phyloP scores from a whole-genome alignment of 495 filamentous ascomycete species.

The Sphaerosporella brunnea region DNA sequence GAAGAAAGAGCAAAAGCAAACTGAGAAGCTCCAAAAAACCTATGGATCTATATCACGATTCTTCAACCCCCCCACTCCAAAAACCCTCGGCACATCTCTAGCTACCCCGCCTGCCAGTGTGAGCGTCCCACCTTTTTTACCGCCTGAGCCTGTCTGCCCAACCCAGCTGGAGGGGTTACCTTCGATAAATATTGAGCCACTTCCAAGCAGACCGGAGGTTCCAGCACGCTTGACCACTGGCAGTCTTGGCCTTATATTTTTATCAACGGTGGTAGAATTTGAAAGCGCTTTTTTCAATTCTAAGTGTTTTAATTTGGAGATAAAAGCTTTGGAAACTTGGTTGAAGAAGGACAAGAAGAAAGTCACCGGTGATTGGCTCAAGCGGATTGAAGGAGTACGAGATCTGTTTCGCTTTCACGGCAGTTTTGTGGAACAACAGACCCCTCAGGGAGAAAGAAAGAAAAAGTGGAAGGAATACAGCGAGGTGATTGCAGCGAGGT shows the following conservation, averaged over 20 bases:
- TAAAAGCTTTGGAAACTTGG: background rate
- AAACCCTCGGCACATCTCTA: background rate
- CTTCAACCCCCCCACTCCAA: background rate
- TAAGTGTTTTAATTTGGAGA: background rate
- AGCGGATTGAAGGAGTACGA: background rate
- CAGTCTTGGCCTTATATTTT: too few relatives aligned
- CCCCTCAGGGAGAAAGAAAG: background rate
- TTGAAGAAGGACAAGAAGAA: background rate
- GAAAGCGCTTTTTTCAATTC: background rate
- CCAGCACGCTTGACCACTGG: background rate
- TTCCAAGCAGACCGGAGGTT: too few relatives aligned
- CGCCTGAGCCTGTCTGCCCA: background rate
- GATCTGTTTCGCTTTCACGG: background rate
- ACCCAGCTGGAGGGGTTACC: too few relatives aligned
- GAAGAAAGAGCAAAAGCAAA: background rate
- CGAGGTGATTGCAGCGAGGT: background rate
- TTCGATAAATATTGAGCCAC: too few relatives aligned
- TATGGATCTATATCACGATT: background rate
- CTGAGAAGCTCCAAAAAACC: background rate
- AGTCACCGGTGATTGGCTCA: background rate
- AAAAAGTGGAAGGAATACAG: background rate
- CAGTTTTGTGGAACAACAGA: background rate
- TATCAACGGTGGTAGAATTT: background rate
- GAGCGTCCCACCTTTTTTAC: too few relatives aligned
- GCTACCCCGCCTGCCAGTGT: too few relatives aligned